Base-by-base conservation (phyloP, 345 rosid species). In the Triadica sebifera region DNA sequence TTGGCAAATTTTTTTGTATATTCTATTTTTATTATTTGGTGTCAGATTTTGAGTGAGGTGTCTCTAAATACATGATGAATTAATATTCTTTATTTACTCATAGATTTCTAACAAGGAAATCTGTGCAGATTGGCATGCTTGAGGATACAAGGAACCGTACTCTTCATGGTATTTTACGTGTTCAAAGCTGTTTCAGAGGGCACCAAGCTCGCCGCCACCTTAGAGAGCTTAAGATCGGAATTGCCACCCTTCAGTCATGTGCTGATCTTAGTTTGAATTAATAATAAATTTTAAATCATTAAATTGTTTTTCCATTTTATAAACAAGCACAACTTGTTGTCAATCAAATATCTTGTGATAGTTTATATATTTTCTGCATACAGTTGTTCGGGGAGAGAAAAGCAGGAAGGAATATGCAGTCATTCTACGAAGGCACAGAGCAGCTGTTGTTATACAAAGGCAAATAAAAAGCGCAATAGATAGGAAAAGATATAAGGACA, bases 101-200 rank as follows among this genome's bases (percentile, higher is more conserved):
- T 45, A 24, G 25, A 64, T 12, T 58, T 17, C 8, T 73, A 66
- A 73, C 58, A 43, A 68, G 71, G 50, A 66, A 59, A 59, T 75
- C 66, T 34, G 70, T 81, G 77, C 91, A 95, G 99, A 93, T 95
- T 74, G 99, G 99, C 37, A 85, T 90, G 79, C 99, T 95, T 76
- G 99, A 95, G 76, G 99, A 95, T 75, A 93, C 99, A 63, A 89
- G 98, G 78, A 95, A 90, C 83, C 96, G 86, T 67, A 95, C 99
- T 19, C 96, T 95, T 67, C 96, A 90, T 78, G 97, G 99, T 46
- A 88, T 95, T 78, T 86, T 95, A 78, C 91, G 93, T 49, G 97
- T 93, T 45, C 99, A 95, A 80, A 95, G 97, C 81, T 90, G 91
- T 83, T 95, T 95, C 79, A 90, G 98, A 84, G 98, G 97, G 72